phyloP scores from a whole-genome alignment of 2,329 filamentous ascomycete species.

The Onygenales sp. region DNA sequence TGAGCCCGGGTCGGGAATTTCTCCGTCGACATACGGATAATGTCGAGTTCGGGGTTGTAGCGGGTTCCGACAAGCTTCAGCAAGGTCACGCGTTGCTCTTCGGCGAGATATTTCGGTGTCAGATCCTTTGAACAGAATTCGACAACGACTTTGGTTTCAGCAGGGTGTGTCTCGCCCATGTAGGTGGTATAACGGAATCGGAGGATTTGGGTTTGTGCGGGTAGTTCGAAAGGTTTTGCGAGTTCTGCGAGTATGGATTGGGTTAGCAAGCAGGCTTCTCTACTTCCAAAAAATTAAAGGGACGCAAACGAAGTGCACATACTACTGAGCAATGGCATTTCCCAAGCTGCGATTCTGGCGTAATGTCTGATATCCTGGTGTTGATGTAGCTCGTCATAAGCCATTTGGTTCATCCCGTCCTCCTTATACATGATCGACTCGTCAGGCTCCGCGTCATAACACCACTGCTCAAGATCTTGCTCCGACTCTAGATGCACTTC shows the following conservation, averaged over 20 bases:
- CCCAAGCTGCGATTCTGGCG: conserved; percentile 80
- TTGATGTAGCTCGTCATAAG: conserved; percentile 78
- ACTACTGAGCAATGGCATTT: conserved; percentile 87
- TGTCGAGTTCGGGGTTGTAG: conserved; percentile 74
- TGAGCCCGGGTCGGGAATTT: conserved; percentile 80
- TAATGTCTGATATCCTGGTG: conserved; percentile 85
- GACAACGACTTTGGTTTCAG: conserved; percentile 86
- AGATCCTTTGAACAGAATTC: conserved; percentile 74
- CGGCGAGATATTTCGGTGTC: conserved; percentile 47
- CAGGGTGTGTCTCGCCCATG: conserved; percentile 87
- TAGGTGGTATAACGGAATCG: conserved; percentile 96
- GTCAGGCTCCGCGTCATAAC: conserved; percentile 20
- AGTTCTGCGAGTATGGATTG: conserved; percentile 49
- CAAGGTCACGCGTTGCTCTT: conserved; percentile 65
- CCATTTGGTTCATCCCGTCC: conserved; percentile 75
- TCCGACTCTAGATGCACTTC: too few relatives aligned
- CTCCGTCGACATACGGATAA: conserved; percentile 86
- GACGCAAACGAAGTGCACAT: conserved; percentile 33
- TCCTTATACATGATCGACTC: conserved; percentile 39
- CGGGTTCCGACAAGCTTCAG: conserved; percentile 77
- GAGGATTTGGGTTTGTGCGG: conserved; percentile 54
- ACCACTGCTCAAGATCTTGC: conserved; percentile 37
- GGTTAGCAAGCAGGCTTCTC: not conserved
- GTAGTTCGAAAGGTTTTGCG: conserved; percentile 72
- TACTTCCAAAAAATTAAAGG: not conserved